Conservation (phyloP, 345 rosid species). For the Camelina sativa region DNA sequence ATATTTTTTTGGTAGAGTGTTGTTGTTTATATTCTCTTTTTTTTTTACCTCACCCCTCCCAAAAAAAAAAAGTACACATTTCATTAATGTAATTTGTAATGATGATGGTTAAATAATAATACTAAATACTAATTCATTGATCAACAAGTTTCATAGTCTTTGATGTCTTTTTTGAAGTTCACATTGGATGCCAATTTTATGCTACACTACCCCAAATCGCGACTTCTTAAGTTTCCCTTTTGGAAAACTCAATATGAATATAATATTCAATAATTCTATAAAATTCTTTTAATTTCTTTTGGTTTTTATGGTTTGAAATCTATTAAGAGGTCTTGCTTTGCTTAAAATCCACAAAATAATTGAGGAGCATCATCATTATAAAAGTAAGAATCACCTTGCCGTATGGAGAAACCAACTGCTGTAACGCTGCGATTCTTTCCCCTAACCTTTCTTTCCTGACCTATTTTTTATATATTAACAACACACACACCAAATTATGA, state of each 20-base stretch:
- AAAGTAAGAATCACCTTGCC: conserved; percentile 67
- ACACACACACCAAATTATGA: not conserved
- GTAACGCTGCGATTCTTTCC: conserved; percentile 75
- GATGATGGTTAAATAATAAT: conserved; percentile 22
- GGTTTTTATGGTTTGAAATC: not conserved
- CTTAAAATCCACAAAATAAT: conserved; percentile 9
- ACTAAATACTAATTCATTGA: conserved; percentile 20
- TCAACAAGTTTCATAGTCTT: conserved; percentile 37
- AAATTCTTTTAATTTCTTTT: not conserved
- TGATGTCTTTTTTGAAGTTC: conserved; percentile 37
- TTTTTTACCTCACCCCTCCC: conserved; percentile 5
- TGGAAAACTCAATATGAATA: conserved; percentile 28
- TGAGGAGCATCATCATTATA: conserved; percentile 2
- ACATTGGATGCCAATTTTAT: conserved; percentile 42
- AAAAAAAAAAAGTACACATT: conserved; percentile 3
- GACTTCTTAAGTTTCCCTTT: conserved; percentile 46
- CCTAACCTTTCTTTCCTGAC: conserved; percentile 76
- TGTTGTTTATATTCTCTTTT: conserved; percentile 13
- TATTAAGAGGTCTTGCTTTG: not conserved
- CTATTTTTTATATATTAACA: conserved; percentile 36
- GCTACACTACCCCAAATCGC: conserved; percentile 44
- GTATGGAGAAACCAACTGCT: conserved; percentile 89
- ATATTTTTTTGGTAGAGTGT: conserved; percentile 25
- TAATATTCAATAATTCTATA: not conserved
- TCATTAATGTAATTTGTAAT: conserved; percentile 27